Base-by-base conservation (phyloP, 352 stramenopile species). In the Globisporangium uncinulatum region DNA sequence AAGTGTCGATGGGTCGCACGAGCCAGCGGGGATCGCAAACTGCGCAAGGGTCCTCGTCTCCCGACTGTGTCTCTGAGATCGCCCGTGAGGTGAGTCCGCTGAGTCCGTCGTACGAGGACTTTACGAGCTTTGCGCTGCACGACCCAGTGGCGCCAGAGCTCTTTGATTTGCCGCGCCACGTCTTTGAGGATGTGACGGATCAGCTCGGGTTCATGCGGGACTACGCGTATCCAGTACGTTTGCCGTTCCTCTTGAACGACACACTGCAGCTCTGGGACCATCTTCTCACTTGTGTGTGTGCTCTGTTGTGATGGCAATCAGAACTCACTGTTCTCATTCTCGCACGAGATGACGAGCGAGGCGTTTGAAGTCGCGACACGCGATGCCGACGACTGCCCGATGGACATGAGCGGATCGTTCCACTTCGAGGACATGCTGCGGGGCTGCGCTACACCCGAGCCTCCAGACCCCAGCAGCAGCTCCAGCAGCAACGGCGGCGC, bases 171-270 rank as follows among this genome's bases (percentile, higher is more conserved):
- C 58, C 58, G n/a, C 58, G 58, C 24, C 37, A 59, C 14, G 44
- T 64, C 7, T 59, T 64, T 7, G 58, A 64, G 3, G 58, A 64
- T 9, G 51, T 64, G 31, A 59, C 44, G 4, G 58, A 64, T 44
- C 50, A 49, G 20, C 24, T 57, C 15, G 41, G 57, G 13, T 52
- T 62, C 41, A 62, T 62, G 57, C 49, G 41, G 29, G 42, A 62
- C 29, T 32, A 48, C 20, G 24, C 24, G 5, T 34, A 47, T 15
- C 19, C n/a, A 17, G 56, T 62, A 51, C 34, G 57, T 61, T 4
- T 14, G 20, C 41, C 14, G 6, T 29, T 1, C 24, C 24, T 29
- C 24, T 11, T 54, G 4, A 17, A 2, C 3, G 44, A 37, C 15
- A 2, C 14, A 13, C 14, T 45, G 14, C 11, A 6, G 34, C 17